Evolutionary conservation across 2,329 filamentous ascomycete species (phyloP), one percentile per base, ranked within the genome.

Genomic region (Onygenales sp.): DNA sequence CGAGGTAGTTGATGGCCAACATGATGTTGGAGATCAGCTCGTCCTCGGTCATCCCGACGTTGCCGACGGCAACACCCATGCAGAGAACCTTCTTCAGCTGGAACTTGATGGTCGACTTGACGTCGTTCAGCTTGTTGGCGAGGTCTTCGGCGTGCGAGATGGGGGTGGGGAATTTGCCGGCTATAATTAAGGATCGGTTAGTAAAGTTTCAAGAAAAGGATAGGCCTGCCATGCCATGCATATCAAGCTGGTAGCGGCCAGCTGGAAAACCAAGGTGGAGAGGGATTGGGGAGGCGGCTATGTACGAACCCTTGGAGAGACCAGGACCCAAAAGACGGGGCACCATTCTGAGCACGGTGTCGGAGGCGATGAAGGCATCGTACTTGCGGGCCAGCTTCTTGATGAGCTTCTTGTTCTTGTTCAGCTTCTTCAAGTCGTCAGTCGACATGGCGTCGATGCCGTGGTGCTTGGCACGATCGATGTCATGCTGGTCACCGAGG

Each of bases 331-430:
- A 80, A 76, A 98, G 90, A 96, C 93, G 93, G 69, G 93, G 93
- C 70, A 98, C 97, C 83, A 96, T 91, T 87, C 95, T 96, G 86
- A 98, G 96, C 72, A 98, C 81, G 71, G 87, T 81, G 73, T 98
- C 93, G 74, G 92, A 97, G 75, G 93, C 87, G 74, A 98, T 79
- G 81, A 98, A 98, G 68, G 93, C 93, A 78, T 98, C 93, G 86
- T 98, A 97, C 84, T 98, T 98, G 85, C 91, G 90, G 62, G 93
- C 93, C 65, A 98, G 88, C 87, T 98, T 98, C 90, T 98, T 98
- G 86, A 98, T 96, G 72, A 97, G 86, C 87, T 98, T 98, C 89
- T 98, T 97, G 89, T 98, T 98, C 89, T 98, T 98, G 87, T 98
- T 98, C 67, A 98, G 89, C 87, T 98, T 98, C 89, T 98, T 98